Evolutionary conservation across 805 yeast genomes (phyloP).

Genomic region (Lipomyces spencermartinsiae): DNA sequence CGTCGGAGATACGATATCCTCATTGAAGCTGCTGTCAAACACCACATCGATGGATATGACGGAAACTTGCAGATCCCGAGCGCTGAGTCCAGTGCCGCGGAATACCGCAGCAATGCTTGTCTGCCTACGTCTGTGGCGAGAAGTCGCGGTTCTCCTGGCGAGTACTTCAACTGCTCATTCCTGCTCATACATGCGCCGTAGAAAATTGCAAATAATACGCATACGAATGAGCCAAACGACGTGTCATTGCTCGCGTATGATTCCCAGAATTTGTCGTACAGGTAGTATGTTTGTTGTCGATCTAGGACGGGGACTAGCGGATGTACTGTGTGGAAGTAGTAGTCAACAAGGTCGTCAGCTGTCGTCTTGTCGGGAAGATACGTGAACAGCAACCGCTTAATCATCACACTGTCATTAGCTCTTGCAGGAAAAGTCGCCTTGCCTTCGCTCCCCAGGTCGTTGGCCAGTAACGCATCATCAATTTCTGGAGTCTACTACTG

Average conservation of each 20-base stretch:
- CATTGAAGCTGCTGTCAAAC: conserved; percentile 26
- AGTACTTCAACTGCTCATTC: conserved; percentile 25
- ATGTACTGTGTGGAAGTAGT: conserved; percentile 23
- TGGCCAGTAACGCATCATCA: too few species aligned
- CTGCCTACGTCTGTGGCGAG: conserved; percentile 4
- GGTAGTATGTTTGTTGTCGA: conserved; percentile 12
- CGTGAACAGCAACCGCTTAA: conserved; percentile 3
- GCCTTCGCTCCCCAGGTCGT: too few species aligned
- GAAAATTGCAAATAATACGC: conserved; percentile 19
- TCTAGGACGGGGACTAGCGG: conserved; percentile 29
- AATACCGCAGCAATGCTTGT: conserved; percentile 9
- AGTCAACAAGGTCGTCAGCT: conserved; percentile 17
- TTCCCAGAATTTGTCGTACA: conserved; percentile 25
- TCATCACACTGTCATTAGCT: not conserved
- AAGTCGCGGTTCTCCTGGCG: conserved; percentile 6
- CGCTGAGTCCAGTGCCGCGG: conserved; percentile 19
- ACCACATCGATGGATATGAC: conserved; percentile 15
- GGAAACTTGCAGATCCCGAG: conserved; percentile 17
- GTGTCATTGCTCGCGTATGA: not conserved
- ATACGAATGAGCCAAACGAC: conserved; percentile 11
- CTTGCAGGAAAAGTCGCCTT: not conserved
- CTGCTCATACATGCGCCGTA: conserved; percentile 21
- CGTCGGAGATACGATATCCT: conserved; percentile 18
- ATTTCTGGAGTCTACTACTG: too few species aligned
- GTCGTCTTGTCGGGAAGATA: conserved; percentile 15